phyloP scores from a whole-genome alignment of 2,329 filamentous ascomycete species.

The Berkeleyomyces basicola region DNA sequence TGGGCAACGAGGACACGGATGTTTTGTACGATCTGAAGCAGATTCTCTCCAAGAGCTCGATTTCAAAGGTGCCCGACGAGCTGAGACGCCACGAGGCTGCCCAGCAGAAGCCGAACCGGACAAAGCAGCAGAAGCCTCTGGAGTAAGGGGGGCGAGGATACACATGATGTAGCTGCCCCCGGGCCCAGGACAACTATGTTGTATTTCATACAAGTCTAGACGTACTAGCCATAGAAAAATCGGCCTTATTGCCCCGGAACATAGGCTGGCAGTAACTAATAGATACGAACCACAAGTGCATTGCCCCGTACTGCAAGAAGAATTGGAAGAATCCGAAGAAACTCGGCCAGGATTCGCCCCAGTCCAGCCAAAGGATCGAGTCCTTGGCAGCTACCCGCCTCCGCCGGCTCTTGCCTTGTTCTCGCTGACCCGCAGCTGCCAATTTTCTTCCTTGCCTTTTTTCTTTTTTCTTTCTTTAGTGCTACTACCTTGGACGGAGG shows the following conservation, averaged over 20 bases:
- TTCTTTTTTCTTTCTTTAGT: neutral
- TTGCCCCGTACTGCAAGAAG: neutral
- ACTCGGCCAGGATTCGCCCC: neutral
- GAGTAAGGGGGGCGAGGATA: neutral
- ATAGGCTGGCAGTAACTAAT: neutral
- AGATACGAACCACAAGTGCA: neutral
- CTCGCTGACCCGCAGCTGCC: neutral
- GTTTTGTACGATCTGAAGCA: slow-evolving; percentile 89
- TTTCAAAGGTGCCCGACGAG: slow-evolving; percentile 83
- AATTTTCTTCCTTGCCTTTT: neutral
- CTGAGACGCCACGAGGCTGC: slow-evolving; percentile 75
- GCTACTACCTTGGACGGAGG: neutral
- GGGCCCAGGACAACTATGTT: neutral
- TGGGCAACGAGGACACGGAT: slow-evolving; percentile 78
- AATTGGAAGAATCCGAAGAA: too few relatives aligned
- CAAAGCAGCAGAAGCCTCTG: slow-evolving; percentile 16
- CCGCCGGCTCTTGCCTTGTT: neutral
- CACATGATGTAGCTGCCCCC: neutral
- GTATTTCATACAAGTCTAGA: neutral
- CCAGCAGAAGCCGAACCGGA: slow-evolving; percentile 55
- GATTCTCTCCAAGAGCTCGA: slow-evolving; percentile 80
- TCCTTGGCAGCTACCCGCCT: neutral
- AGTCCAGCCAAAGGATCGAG: neutral
- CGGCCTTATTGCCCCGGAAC: too few relatives aligned
- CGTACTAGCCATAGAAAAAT: too few relatives aligned